A percentile compares a stretch with the other conserved stretches of the same genome.
phyloP scores from a whole-genome alignment of 2,329 filamentous ascomycete species.

The Aureobasidium sp. region DNA sequence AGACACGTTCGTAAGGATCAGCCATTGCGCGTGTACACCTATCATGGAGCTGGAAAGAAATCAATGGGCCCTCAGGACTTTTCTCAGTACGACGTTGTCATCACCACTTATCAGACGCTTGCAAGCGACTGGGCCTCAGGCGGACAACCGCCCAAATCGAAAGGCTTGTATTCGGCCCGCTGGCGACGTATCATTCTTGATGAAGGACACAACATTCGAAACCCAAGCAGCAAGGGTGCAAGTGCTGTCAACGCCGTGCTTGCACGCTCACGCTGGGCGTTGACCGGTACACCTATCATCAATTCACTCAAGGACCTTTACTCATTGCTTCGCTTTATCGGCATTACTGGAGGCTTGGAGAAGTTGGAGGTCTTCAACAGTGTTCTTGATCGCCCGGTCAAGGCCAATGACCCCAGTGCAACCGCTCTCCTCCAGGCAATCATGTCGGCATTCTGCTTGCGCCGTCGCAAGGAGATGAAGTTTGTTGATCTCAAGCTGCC shows the following conservation, averaged over 20 bases:
- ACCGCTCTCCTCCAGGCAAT: constrained; percentile 62
- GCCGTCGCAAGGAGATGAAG: constrained; percentile 78
- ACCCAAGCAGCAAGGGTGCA: constrained; percentile 63
- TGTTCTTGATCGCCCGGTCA: constrained; percentile 60
- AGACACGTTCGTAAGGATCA: constrained; percentile 59
- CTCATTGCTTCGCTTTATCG: constrained; percentile 68
- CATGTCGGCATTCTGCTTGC: constrained; percentile 71
- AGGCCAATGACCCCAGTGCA: constrained; percentile 41
- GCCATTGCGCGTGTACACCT: constrained; percentile 59
- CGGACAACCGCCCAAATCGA: constrained; percentile 27
- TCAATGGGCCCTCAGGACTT: constrained; percentile 49
- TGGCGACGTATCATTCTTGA: constrained; percentile 78
- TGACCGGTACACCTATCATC: constrained; percentile 53
- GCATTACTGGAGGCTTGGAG: constrained; percentile 66
- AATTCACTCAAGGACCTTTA: constrained; percentile 67
- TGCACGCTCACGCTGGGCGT: constrained; percentile 67
- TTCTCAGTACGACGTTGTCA: constrained; percentile 61
- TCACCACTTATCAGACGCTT: constrained; percentile 77
- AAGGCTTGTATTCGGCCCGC: constrained; percentile 52
- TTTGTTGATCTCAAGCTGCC: constrained; percentile 78
- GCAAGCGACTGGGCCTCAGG: constrained; percentile 50
- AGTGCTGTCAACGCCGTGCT: constrained; percentile 58
- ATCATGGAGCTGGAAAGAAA: constrained; percentile 58
- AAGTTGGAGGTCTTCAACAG: constrained; percentile 64
- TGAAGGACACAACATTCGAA: constrained; percentile 76